Base-by-base conservation (phyloP, 768 basidiomycete genomes). In the Panaeolus cyanescens region DNA sequence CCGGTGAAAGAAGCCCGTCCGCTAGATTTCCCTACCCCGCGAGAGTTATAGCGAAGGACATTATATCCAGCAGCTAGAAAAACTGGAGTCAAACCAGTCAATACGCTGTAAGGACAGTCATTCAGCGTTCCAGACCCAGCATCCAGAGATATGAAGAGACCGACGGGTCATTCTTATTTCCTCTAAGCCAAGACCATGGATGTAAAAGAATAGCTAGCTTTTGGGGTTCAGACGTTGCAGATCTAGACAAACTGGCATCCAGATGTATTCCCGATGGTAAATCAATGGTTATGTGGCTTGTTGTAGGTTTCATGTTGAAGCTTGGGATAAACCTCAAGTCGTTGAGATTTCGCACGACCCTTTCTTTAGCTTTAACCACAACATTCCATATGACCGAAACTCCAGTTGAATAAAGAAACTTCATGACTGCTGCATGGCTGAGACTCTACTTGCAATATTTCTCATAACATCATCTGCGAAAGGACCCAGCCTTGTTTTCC, bases 151-250 rank as follows among this genome's bases (percentile, higher is more conserved):
- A 57, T 59, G 34, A 20, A 34, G 40, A 59, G 59, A 80, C 91
- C 68, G 71, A 93, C 92, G 88, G 83, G 67, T 94, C 91, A 64
- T 86, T 71, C 85, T 88, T 91, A 55, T 76, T 80, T 15, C 92
- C 92, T 1, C 92, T 92, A 0, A 93, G 79, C 82, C 91, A 86
- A n/a, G 89, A 87, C 92, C 92, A 94, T 5, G 93, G 93, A 65
- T 94, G 92, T 10, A 91, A 75, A 65, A 87, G 87, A n/a, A 94
- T 74, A 0, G 87, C 91, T 5, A 89, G 71, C 62, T 83, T 87
- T 30, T 73, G 78, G 7, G 36, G 59, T 34, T 64, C 61, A 25
- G 45, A 31, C 31, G 62, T 64, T 9, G 22, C 42, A 10, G 54
- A 19, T 17, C 53, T 60, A 20, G 65, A 64, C 10, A 76, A 59